Evolutionary conservation across 2,329 filamentous ascomycete species (phyloP), one percentile per base, ranked within the genome.

Genomic region (Colletotrichum chlorophyti): DNA sequence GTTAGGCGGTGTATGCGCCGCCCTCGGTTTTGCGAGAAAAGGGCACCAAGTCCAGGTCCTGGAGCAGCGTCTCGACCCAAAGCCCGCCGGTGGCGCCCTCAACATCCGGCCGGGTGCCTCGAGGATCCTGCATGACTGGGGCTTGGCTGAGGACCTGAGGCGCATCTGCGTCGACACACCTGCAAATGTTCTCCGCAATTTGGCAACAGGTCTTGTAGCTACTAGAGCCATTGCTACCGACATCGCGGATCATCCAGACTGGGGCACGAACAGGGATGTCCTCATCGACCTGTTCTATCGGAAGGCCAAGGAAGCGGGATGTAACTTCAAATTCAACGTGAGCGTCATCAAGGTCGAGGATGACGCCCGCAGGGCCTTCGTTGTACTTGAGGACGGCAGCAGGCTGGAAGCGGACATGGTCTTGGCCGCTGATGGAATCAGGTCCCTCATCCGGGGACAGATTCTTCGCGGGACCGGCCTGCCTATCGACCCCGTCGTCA

Each of bases 1-100:
- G 12, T 43, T 65, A 0, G 65, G 63, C 21, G 65, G 65, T 9
- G 60, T 66, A n/a, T 65, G 55, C 29, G 64, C 65, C 5, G 64
- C 63, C 2, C 32, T 57, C 11, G 53, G 61, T 8, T 38, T 66
- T 26, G 59, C 63, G 2, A 42, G 34, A 12, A 59, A 53, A 15
- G 59, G 63, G 5, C 61, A 65, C 38, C 19, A 53, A 2, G 59
- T 66, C 4, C 24, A 45, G 12, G 61, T 66, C 23, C 38, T 66
- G 14, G 65, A 66, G 51, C 63, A 62, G 26, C 61, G 49, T n/a
- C 46, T 50, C 3, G 42, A 47, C 17, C 53, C 63, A 4, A 50
- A 38, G 2, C 48, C 65, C 7, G 48, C 48, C 5, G 65, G 65
- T 15, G 65, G 65, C 8, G 58, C 53, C 8, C 59, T 66, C 41